These are phyloP conservation scores for Simmondsia chinensis DNA, from an alignment of 148 eudicot species.

Conservation along the genomic window DNA sequence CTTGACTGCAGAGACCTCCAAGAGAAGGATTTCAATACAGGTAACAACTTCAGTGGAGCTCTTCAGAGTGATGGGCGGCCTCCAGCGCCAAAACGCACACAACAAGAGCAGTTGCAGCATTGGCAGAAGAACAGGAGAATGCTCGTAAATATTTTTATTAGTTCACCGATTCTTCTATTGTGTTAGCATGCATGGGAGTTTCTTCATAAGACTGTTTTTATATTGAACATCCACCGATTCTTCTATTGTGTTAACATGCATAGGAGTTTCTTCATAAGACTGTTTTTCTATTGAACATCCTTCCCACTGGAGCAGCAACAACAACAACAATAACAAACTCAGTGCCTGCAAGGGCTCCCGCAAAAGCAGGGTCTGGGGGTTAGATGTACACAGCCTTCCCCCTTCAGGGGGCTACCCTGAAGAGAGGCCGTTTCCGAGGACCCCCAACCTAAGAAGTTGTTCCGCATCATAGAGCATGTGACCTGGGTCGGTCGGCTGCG, in stretches of 20 bases:
- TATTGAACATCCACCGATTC: not conserved
- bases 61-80: slow-evolving; percentile 97
- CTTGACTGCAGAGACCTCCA: slow-evolving; percentile 84
- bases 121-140: slow-evolving; percentile 98
- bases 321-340: too few species aligned
- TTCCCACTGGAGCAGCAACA: too few species aligned
- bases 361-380: too few species aligned
- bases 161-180: not conserved
- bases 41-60: slow-evolving; percentile 64
- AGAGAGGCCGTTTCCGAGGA: too few species aligned
- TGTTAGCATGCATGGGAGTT: not conserved
- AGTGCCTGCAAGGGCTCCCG: too few species aligned
- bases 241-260: not conserved
- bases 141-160: slow-evolving; percentile 48
- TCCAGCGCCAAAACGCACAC: slow-evolving; percentile 67
- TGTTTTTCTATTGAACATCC: not conserved
- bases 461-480: too few species aligned
- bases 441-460: too few species aligned
- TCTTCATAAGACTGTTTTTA: not conserved
- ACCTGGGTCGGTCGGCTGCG: too few species aligned
- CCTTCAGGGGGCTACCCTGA: too few species aligned
- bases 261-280: not conserved
- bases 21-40: slow-evolving; percentile 77
- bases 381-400: too few species aligned
- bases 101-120: slow-evolving; percentile 90